Conservation (phyloP, 2,329 filamentous ascomycete genomes). For the Hymenoscyphus occultus region DNA sequence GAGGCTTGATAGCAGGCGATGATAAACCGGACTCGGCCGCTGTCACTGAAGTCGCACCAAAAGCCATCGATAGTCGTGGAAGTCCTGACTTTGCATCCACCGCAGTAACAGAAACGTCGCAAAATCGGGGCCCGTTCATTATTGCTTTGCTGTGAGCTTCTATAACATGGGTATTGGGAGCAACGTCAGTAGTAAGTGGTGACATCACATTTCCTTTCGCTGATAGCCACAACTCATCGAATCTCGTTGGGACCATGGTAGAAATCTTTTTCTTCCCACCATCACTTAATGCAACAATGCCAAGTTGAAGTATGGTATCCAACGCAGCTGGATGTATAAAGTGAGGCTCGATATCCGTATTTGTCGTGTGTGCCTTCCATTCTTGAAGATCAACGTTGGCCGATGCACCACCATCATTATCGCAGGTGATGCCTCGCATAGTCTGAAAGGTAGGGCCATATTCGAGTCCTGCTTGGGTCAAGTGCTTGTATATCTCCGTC, state of each 20-base stretch:
- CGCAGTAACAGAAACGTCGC: slow-evolving; percentile 2
- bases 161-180: not conserved
- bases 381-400: slow-evolving; percentile 1
- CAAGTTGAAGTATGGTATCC: slow-evolving; percentile 12
- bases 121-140: not conserved
- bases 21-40: not conserved
- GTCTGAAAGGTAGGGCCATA: slow-evolving; percentile 7
- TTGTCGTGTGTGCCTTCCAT: not conserved
- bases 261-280: slow-evolving; percentile 7
- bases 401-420: slow-evolving; percentile 1
- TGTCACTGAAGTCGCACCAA: not conserved
- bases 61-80: not conserved
- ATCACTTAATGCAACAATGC: slow-evolving; percentile 5
- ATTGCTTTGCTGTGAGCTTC: not conserved
- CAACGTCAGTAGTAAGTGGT: not conserved
- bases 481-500: not conserved
- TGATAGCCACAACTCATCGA: slow-evolving; percentile 9
- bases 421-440: not conserved
- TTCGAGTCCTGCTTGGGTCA: not conserved
- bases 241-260: slow-evolving; percentile 9
- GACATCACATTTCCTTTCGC: not conserved
- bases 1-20: not conserved
- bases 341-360: not conserved
- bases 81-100: slow-evolving; percentile 3
- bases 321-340: slow-evolving; percentile 12